A percentile compares a stretch with the other conserved stretches of the same genome.
phyloP scores from a whole-genome alignment of 2,329 filamentous ascomycete species.

The Coniochaeta ligniaria region DNA sequence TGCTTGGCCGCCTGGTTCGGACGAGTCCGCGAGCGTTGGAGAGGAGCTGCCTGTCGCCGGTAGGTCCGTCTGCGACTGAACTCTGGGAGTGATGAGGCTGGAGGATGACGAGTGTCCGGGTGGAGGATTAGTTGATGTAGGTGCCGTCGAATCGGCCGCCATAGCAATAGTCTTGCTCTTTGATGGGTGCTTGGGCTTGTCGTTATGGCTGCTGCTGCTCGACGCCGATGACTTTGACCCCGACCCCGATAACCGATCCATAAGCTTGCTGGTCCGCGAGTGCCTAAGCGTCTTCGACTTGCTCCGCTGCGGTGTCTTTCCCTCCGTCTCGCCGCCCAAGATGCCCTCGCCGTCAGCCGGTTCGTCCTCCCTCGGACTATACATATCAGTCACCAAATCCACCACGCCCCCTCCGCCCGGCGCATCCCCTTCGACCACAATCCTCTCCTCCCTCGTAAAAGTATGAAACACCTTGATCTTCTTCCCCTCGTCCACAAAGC shows the following conservation, averaged over 20 bases:
- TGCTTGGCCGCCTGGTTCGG: conserved; percentile 57
- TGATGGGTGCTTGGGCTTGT: conserved; percentile 7
- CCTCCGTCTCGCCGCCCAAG: conserved; percentile 21
- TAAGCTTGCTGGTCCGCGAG: conserved; percentile 10
- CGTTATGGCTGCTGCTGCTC: conserved; percentile 6
- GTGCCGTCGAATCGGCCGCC: conserved; percentile 7
- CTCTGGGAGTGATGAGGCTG: conserved; percentile 3
- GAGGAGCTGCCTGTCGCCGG: not conserved
- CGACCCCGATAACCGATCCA: not conserved
- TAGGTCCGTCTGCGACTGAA: conserved; percentile 6
- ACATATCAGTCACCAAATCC: conserved; percentile 47
- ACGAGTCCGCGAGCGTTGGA: conserved; percentile 21
- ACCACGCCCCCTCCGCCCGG: conserved; percentile 41
- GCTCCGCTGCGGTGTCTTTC: not conserved
- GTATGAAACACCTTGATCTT: conserved; percentile 78
- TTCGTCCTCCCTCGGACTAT: conserved; percentile 6
- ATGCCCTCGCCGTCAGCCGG: conserved; percentile 21
- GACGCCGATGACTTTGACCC: conserved; percentile 10
- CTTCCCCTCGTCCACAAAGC: conserved; percentile 83
- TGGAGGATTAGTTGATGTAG: not conserved
- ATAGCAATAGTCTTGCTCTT: conserved; percentile 22
- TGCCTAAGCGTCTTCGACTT: conserved; percentile 14
- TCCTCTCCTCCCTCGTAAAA: conserved; percentile 66
- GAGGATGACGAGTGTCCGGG: conserved; percentile 7
- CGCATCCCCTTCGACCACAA: conserved; percentile 53